Percentiles rank a stretch among this genome's conserved stretches.
These are phyloP conservation scores for Lachancea cidri DNA, from an alignment of 805 yeast genomes.

Conservation along the genomic window DNA sequence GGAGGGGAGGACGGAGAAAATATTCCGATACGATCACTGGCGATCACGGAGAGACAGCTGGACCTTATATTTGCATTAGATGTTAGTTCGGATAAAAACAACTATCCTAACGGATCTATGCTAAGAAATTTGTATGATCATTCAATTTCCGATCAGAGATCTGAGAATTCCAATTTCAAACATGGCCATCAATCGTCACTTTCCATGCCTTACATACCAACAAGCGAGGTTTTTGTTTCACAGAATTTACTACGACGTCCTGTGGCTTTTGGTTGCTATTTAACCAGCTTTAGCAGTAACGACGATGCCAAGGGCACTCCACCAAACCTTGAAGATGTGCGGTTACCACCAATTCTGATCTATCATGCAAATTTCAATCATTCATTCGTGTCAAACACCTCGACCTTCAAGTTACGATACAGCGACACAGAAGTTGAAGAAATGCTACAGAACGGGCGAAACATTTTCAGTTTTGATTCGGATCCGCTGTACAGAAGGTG, in stretches of 20 bases:
- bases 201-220: slow-evolving; percentile 10
- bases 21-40: slow-evolving; percentile 60
- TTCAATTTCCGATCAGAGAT: slow-evolving; percentile 34
- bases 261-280: slow-evolving; percentile 75
- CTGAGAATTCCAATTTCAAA: not conserved
- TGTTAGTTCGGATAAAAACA: slow-evolving; percentile 46
- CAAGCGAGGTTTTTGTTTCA: slow-evolving; percentile 3
- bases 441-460: slow-evolving; percentile 49
- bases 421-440: slow-evolving; percentile 37
- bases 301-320: not conserved
- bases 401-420: slow-evolving; percentile 55
- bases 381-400: slow-evolving; percentile 45
- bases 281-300: slow-evolving; percentile 8
- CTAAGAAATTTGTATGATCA: slow-evolving; percentile 40
- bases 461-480: slow-evolving; percentile 44
- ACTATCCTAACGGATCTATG: slow-evolving; percentile 58
- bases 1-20: slow-evolving; percentile 80
- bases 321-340: slow-evolving; percentile 5
- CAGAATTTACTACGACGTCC: slow-evolving; percentile 42
- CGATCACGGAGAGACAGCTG: slow-evolving; percentile 54
- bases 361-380: slow-evolving; percentile 44
- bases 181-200: not conserved
- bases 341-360: slow-evolving; percentile 52
- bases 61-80: slow-evolving; percentile 65
- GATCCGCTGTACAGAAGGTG: slow-evolving; percentile 40